phyloP scores from a whole-genome alignment of 441 rosid genomes.

The Gossypium lobatum region DNA sequence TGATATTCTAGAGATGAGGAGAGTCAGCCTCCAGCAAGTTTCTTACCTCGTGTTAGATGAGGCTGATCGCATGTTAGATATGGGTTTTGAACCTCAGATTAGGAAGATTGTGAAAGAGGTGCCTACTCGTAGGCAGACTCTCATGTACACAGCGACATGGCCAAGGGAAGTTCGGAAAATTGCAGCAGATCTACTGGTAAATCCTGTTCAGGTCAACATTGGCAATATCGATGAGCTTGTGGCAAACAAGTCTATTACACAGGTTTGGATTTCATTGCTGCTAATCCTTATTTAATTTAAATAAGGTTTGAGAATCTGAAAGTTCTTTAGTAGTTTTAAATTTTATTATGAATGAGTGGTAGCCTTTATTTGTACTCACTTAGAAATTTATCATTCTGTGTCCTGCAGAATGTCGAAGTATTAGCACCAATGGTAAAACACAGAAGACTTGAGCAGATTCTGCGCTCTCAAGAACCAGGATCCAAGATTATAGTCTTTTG shows the following conservation, averaged over 20 bases:
- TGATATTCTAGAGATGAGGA: constrained; percentile 96
- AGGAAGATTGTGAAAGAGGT: constrained; percentile 91
- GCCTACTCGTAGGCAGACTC: constrained; percentile 90
- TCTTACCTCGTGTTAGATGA: constrained; percentile 96
- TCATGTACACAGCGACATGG: constrained; percentile 99
- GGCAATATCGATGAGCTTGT: constrained; percentile 97
- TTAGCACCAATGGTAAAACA: constrained; percentile 84
- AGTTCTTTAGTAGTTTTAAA: no score
- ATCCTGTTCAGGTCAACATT: constrained; percentile 95
- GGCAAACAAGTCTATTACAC: constrained; percentile 95
- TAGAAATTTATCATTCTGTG: no score
- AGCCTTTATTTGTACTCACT: no score
- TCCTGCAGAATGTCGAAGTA: constrained; percentile 65
- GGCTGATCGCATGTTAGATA: constrained; percentile 99
- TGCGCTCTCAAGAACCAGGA: constrained; percentile 91
- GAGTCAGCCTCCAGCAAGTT: constrained; percentile 76
- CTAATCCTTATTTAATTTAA: not conserved
- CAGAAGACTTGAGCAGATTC: constrained; percentile 84
- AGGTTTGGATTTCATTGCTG: constrained; percentile 36
- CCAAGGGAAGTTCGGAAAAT: constrained; percentile 95
- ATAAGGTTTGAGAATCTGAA: no score
- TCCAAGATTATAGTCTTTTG: constrained; percentile 91
- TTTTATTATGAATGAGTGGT: no score
- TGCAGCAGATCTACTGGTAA: constrained; percentile 88
- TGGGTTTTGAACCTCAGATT: constrained; percentile 99